phyloP scores from a whole-genome alignment of 805 yeast species.

The Candida silvicultrix region DNA sequence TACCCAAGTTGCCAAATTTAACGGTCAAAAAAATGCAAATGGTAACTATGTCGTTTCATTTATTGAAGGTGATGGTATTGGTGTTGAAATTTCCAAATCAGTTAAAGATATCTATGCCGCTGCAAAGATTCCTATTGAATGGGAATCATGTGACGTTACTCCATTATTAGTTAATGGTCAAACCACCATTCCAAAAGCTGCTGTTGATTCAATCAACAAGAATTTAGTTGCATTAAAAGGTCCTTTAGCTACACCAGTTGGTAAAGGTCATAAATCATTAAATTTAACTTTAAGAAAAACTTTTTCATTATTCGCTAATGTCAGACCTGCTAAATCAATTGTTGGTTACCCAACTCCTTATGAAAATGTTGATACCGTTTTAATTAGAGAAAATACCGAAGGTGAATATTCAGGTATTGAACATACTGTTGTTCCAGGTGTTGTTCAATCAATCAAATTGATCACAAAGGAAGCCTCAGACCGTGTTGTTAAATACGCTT shows the following conservation, averaged over 20 bases:
- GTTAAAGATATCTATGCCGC: slow-evolving; percentile 91
- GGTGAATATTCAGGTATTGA: slow-evolving; percentile 99
- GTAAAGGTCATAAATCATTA: slow-evolving; percentile 97
- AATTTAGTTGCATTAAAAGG: slow-evolving; percentile 96
- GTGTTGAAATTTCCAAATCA: slow-evolving; percentile 90
- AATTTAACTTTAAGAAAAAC: slow-evolving; percentile 97
- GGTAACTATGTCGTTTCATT: slow-evolving; percentile 92
- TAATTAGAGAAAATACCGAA: slow-evolving; percentile 98
- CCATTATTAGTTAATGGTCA: slow-evolving; percentile 88
- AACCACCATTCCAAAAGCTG: slow-evolving; percentile 88
- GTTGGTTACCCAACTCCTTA: slow-evolving; percentile 85
- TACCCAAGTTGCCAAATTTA: slow-evolving; percentile 55
- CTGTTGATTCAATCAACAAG: slow-evolving; percentile 87
- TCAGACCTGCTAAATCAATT: slow-evolving; percentile 92
- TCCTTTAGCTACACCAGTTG: slow-evolving; percentile 97
- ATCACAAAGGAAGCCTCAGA: slow-evolving; percentile 96
- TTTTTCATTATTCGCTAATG: slow-evolving; percentile 92
- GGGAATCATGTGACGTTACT: slow-evolving; percentile 96
- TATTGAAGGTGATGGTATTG: slow-evolving; percentile 99
- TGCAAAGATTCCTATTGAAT: slow-evolving; percentile 91
- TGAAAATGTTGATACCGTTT: slow-evolving; percentile 83
- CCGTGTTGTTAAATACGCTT: slow-evolving; percentile 94
- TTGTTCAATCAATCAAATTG: slow-evolving; percentile 94
- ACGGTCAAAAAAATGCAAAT: slow-evolving; percentile 57
- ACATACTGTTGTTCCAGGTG: slow-evolving; percentile 97